phyloP scores from a whole-genome alignment of 2,329 filamentous ascomycete genomes.

The Neocatenulostroma microsporum region DNA sequence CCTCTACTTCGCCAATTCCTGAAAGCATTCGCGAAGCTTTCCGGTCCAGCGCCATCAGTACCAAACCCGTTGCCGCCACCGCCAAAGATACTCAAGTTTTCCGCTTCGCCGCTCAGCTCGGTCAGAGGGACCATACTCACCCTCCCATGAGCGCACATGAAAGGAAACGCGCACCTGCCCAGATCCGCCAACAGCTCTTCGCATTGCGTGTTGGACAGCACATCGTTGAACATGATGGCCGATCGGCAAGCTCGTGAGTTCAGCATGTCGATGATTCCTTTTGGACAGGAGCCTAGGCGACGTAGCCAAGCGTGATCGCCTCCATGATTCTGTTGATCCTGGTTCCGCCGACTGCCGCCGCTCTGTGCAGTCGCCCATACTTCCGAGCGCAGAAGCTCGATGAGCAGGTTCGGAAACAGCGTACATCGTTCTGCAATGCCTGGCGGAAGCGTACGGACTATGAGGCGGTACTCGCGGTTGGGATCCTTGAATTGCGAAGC shows the following conservation, averaged over 20 bases:
- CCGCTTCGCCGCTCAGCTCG: conserved; percentile 6
- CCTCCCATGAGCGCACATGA: conserved; percentile 73
- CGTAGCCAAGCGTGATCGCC: conserved; percentile 49
- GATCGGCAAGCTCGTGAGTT: conserved; percentile 70
- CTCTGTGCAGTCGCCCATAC: conserved; percentile 57
- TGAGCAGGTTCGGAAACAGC: conserved; percentile 60
- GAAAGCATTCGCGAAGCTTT: neutral
- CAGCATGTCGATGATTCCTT: conserved; percentile 65
- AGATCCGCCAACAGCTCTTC: conserved; percentile 49
- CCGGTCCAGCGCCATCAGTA: neutral
- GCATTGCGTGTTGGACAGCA: conserved; percentile 53
- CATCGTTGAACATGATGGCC: conserved; percentile 81
- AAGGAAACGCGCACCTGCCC: conserved; percentile 62
- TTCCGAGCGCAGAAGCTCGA: conserved; percentile 67
- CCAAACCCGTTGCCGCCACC: conserved; percentile 1
- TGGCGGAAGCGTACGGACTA: conserved; percentile 56
- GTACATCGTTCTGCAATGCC: conserved; percentile 70
- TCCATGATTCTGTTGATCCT: too few relatives aligned
- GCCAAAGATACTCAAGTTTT: too few relatives aligned
- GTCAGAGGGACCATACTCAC: conserved; percentile 44
- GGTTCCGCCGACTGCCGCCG: too few relatives aligned
- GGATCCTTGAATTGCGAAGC: conserved; percentile 10
- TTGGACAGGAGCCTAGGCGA: conserved; percentile 61
- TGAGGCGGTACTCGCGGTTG: conserved; percentile 14
- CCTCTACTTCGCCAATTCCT: neutral